Evolutionary conservation across 805 yeast species (phyloP).

Genomic region (Monosporozyma siamensis): DNA sequence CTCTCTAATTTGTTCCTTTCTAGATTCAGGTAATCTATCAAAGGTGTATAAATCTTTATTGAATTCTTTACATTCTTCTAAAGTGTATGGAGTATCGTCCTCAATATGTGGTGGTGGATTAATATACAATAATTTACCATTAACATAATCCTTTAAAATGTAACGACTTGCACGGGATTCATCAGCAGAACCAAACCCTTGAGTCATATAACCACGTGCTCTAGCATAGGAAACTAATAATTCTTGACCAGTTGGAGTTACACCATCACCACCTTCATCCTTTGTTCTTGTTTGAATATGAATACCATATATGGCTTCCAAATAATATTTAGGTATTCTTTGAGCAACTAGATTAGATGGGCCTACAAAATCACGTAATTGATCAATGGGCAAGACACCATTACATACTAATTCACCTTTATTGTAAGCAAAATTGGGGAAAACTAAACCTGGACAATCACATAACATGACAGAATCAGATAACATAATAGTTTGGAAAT

Average conservation of each 20-base stretch:
- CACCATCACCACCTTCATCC: conserved; percentile 84
- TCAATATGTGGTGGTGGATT: conserved; percentile 77
- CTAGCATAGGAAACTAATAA: conserved; percentile 85
- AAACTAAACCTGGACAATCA: conserved; percentile 98
- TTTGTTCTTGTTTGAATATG: conserved; percentile 64
- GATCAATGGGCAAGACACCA: conserved; percentile 98
- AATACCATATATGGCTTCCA: conserved; percentile 92
- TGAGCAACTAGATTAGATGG: conserved; percentile 80
- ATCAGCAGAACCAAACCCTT: conserved; percentile 95
- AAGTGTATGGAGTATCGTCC: conserved; percentile 43
- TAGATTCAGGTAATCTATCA: conserved; percentile 55
- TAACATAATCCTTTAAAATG: conserved; percentile 87
- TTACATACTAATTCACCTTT: conserved; percentile 95
- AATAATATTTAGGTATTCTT: conserved; percentile 76
- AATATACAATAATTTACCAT: conserved; percentile 75
- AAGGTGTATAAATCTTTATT: conserved; percentile 68
- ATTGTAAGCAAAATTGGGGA: conserved; percentile 94
- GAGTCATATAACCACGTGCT: conserved; percentile 96
- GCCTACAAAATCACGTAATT: conserved; percentile 82
- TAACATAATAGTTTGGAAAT: conserved; percentile 89
- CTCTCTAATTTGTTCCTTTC: conserved; percentile 58
- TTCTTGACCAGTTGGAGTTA: conserved; percentile 78
- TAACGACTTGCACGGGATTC: conserved; percentile 90
- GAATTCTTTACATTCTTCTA: conserved; percentile 52
- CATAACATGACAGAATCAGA: conserved; percentile 78